Evolutionary conservation across 495 filamentous ascomycete species (phyloP).

Genomic region (Talaromyces borbonicus): DNA sequence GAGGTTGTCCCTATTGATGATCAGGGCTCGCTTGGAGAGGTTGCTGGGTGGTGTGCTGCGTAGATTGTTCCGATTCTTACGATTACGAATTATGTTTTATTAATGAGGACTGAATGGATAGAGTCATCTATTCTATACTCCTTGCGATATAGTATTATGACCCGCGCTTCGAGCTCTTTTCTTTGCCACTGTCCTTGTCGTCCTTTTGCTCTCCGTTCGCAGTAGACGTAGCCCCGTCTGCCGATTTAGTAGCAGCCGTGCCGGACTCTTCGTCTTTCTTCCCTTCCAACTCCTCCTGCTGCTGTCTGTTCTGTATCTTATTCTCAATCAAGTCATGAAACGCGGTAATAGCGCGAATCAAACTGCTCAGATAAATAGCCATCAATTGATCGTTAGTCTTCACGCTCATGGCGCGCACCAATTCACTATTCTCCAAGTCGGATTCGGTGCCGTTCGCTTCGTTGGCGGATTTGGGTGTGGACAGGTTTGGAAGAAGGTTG

Average conservation of each 20-base stretch:
- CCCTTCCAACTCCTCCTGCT: constrained; percentile 87
- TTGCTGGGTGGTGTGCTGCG: constrained; percentile 60
- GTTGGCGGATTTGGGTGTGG: constrained; percentile 58
- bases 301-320: constrained; percentile 97
- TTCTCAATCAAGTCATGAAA: constrained; percentile 99
- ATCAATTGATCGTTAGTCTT: constrained; percentile 99
- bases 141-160: too few species aligned
- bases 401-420: constrained; percentile 89
- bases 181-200: constrained; percentile 54
- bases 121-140: too few species aligned
- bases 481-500: constrained; percentile 94
- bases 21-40: constrained; percentile 46
- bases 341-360: constrained; percentile 95
- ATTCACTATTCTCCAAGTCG: constrained; percentile 63
- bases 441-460: constrained; percentile 35
- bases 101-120: too few species aligned
- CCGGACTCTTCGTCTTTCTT: constrained; percentile 57
- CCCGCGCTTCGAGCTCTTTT: constrained; percentile 48
- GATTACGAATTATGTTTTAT: too few species aligned
- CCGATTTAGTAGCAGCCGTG: constrained; percentile 44
- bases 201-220: constrained; percentile 55
- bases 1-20: constrained; percentile 40
- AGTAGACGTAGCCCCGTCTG: constrained; percentile 30
- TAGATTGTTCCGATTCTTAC: constrained; percentile 1
- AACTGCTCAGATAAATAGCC: constrained; percentile 89